Percentiles rank a stretch among this genome's conserved stretches.
These are phyloP conservation scores for Phytopythium helicoides DNA, from an alignment of 352 stramenopile genomes.

Conservation along the genomic window DNA sequence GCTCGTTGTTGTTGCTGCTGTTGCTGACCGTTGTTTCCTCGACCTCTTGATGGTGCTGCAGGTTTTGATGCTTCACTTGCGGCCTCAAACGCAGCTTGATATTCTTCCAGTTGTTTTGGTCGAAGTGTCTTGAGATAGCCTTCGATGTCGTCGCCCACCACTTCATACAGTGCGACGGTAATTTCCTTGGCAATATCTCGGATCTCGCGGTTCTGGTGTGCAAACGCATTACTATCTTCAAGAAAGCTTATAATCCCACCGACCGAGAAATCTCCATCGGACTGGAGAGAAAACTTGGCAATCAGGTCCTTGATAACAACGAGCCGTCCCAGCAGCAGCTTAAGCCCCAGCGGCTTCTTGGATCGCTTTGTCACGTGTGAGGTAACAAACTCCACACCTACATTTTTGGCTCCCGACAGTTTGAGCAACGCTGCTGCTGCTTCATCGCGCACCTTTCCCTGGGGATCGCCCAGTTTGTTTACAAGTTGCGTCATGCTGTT, in stretches of 20 bases:
- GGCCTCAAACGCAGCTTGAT: slow-evolving; percentile 84
- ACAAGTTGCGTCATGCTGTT: slow-evolving; percentile 80
- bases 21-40: slow-evolving; percentile 1
- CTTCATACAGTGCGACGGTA: slow-evolving; percentile 68
- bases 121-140: slow-evolving; percentile 76
- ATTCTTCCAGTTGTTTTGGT: slow-evolving; percentile 91
- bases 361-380: slow-evolving; percentile 63
- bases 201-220: slow-evolving; percentile 87
- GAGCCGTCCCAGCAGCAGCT: slow-evolving; percentile 64
- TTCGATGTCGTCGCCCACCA: slow-evolving; percentile 61
- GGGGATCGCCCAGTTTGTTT: slow-evolving; percentile 71
- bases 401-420: slow-evolving; percentile 57
- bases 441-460: slow-evolving; percentile 75
- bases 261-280: slow-evolving; percentile 51
- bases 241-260: slow-evolving; percentile 74
- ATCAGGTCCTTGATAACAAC: slow-evolving; percentile 62
- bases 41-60: slow-evolving; percentile 4
- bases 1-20: slow-evolving; percentile 6
- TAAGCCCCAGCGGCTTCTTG: slow-evolving; percentile 75
- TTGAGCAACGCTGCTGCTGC: slow-evolving; percentile 35
- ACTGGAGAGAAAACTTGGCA: slow-evolving; percentile 44
- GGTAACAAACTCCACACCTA: slow-evolving; percentile 61
- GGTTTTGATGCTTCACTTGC: slow-evolving; percentile 36
- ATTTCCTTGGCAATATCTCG: slow-evolving; percentile 88
- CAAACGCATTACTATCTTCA: slow-evolving; percentile 82